Evolutionary conservation across 2,329 filamentous ascomycete species (phyloP).

Genomic region (Trichoderma sp.): DNA sequence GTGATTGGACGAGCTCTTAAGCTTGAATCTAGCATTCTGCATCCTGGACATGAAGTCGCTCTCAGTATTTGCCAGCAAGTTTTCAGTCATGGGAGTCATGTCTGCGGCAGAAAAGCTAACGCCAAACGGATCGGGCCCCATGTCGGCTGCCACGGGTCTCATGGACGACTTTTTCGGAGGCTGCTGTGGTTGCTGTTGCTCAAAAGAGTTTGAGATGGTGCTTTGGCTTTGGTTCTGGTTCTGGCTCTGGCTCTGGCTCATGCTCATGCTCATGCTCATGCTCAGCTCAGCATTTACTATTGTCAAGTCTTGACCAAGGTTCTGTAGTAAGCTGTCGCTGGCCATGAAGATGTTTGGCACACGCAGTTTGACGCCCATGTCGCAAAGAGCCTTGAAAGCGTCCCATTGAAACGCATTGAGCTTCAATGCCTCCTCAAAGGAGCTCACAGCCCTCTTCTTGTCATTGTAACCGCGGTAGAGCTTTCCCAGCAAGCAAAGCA

Average conservation of each 20-base stretch:
- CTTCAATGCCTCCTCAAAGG: constrained; percentile 86
- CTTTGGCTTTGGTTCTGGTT: background rate
- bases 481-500: constrained; percentile 84
- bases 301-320: constrained; percentile 45
- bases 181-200: constrained; percentile 22
- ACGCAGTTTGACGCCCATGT: constrained; percentile 79
- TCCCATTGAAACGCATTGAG: constrained; percentile 98
- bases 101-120: constrained; percentile 44
- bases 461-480: constrained; percentile 81
- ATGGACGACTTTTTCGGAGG: constrained; percentile 45
- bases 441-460: constrained; percentile 79
- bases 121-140: constrained; percentile 55
- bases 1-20: constrained; percentile 42
- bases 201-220: constrained; percentile 35
- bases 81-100: constrained; percentile 45
- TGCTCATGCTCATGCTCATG: constrained; percentile 39
- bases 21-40: constrained; percentile 52
- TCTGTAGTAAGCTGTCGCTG: constrained; percentile 56
- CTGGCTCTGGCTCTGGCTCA: constrained; percentile 21
- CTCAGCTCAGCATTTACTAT: constrained; percentile 39
- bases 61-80: constrained; percentile 47
- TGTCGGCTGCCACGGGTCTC: constrained; percentile 43
- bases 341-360: constrained; percentile 85
- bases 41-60: constrained; percentile 61
- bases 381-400: constrained; percentile 85